phyloP scores from a whole-genome alignment of 768 basidiomycete genomes.

The Tremella mesenterica region DNA sequence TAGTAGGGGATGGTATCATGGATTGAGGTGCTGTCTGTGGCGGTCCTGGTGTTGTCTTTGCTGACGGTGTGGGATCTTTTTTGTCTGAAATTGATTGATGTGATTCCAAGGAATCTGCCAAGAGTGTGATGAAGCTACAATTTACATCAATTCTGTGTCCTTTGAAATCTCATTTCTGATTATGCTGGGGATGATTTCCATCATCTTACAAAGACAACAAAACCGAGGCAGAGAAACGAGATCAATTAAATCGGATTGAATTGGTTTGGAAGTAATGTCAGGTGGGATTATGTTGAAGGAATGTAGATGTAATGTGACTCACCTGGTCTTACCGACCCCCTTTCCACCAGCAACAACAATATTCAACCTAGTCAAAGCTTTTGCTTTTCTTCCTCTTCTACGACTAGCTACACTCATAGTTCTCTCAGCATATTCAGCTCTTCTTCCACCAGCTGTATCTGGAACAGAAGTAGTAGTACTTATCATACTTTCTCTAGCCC shows the following conservation, averaged over 20 bases:
- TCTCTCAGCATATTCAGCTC: conserved; percentile 1
- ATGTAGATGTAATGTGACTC: too few relatives aligned
- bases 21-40: not conserved
- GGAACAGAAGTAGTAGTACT: not conserved
- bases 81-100: not conserved
- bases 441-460: not conserved
- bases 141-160: too few relatives aligned
- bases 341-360: conserved; percentile 32
- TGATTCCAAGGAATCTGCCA: conserved; percentile 3
- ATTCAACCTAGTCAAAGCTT: conserved; percentile 20
- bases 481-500: conserved; percentile 9
- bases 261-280: not conserved
- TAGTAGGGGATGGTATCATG: conserved; percentile 2
- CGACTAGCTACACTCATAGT: not conserved
- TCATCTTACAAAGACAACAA: too few relatives aligned
- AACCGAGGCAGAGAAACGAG: too few relatives aligned
- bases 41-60: not conserved
- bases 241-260: not conserved
- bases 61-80: not conserved
- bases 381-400: conserved; percentile 8
- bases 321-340: conserved; percentile 36
- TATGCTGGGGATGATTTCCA: too few relatives aligned
- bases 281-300: not conserved
- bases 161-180: too few relatives aligned
- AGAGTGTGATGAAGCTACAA: conserved; percentile 22